phyloP scores from a whole-genome alignment of 2,329 filamentous ascomycete species.

The Exophiala xenobiotica region DNA sequence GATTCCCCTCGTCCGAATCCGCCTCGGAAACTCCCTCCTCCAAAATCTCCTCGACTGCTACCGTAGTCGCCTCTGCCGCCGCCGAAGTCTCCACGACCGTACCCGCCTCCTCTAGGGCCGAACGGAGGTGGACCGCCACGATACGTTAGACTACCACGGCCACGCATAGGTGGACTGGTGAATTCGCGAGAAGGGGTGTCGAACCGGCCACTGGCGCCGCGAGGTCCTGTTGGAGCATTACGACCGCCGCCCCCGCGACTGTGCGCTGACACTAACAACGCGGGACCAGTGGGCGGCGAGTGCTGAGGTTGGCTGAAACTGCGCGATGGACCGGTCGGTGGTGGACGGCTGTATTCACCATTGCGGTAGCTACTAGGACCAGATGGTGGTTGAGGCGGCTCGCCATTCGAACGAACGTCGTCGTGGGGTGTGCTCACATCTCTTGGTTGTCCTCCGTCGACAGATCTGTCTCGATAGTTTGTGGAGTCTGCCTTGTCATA shows the following conservation, averaged over 20 bases:
- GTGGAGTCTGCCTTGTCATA: slow-evolving; percentile 26
- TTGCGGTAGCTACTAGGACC: slow-evolving; percentile 28
- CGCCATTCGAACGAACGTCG: slow-evolving; percentile 30
- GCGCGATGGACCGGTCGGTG: slow-evolving; percentile 35
- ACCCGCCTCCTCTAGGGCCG: slow-evolving; percentile 34
- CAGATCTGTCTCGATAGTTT: slow-evolving; percentile 20
- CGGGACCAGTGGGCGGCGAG: slow-evolving; percentile 41
- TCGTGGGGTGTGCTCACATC: slow-evolving; percentile 19
- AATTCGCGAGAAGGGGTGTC: slow-evolving; percentile 32
- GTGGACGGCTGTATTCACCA: slow-evolving; percentile 29
- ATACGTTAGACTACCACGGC: slow-evolving; percentile 31
- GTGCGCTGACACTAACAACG: slow-evolving; percentile 38
- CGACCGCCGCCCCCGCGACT: slow-evolving; percentile 42
- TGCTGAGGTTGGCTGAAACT: slow-evolving; percentile 31
- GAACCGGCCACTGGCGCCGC: slow-evolving; percentile 38
- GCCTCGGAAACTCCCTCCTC: slow-evolving; percentile 1
- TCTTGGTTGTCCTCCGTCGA: neutral
- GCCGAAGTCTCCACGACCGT: slow-evolving; percentile 21
- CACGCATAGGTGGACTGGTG: slow-evolving; percentile 37
- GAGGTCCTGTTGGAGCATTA: slow-evolving; percentile 50
- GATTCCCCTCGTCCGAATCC: slow-evolving; percentile 30
- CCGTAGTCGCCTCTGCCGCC: slow-evolving; percentile 4
- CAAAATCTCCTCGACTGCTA: slow-evolving; percentile 10
- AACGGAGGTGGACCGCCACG: slow-evolving; percentile 38
- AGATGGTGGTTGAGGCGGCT: slow-evolving; percentile 23